These are phyloP conservation scores for Gilbertella persicaria DNA, from an alignment of 371 early-diverging fungal genomes.

Conservation along the genomic window DNA sequence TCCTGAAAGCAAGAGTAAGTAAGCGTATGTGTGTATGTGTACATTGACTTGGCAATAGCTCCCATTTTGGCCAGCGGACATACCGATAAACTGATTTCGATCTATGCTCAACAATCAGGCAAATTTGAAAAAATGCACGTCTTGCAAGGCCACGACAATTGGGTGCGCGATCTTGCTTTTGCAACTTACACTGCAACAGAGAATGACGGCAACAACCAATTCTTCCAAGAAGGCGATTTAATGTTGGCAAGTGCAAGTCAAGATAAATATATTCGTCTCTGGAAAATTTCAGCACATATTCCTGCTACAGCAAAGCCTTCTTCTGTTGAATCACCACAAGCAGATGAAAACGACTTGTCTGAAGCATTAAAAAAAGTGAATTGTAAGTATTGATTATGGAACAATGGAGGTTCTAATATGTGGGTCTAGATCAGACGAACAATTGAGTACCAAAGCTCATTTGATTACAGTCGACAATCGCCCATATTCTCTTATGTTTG, in stretches of 20 bases:
- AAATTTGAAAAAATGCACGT: constrained; percentile 66
- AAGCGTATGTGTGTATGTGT: not conserved
- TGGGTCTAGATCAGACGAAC: constrained; percentile 34
- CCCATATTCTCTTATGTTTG: constrained; percentile 77
- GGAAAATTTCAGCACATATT: constrained; percentile 70
- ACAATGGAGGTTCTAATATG: not conserved
- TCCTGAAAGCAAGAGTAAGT: constrained; percentile 60
- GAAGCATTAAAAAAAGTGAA: constrained; percentile 55
- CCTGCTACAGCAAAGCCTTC: not conserved
- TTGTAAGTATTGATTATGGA: constrained; percentile 37
- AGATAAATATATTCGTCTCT: constrained; percentile 91
- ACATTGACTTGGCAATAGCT: constrained; percentile 27
- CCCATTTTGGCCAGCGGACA: constrained; percentile 75
- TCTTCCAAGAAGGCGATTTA: constrained; percentile 73
- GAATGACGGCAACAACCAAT: constrained; percentile 39
- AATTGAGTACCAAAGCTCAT: constrained; percentile 83
- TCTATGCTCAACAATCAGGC: constrained; percentile 52
- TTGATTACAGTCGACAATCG: constrained; percentile 53
- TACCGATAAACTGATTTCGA: constrained; percentile 71
- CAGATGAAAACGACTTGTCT: constrained; percentile 43
- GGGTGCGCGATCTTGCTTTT: constrained; percentile 86
- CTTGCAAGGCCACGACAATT: constrained; percentile 90
- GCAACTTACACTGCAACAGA: constrained; percentile 58
- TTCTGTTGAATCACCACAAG: constrained; percentile 6
- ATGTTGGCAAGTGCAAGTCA: constrained; percentile 90